A percentile compares a stretch with the other conserved stretches of the same genome.
Conservation (phyloP, 176 grass and related monocot species). For the Eragrostis nindensis region DNA sequence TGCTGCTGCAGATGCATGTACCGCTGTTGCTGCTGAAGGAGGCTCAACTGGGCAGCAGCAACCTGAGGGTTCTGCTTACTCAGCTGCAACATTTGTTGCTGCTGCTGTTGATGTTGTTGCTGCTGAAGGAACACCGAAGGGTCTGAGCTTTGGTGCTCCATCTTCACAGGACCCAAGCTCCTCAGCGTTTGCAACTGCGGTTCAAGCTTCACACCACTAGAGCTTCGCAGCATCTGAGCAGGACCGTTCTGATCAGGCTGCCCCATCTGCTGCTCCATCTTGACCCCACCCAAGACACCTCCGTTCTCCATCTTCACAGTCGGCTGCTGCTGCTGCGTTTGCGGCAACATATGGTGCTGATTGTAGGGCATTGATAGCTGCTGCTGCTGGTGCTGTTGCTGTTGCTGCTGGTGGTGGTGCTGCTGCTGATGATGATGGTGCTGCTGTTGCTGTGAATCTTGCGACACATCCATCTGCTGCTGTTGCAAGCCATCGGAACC, state of each 20-base stretch:
- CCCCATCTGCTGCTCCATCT: conserved; percentile 74
- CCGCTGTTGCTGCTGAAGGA: conserved; percentile 79
- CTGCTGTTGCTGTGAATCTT: conserved; percentile 54
- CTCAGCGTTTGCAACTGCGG: conserved; percentile 74
- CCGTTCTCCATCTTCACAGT: conserved; percentile 62
- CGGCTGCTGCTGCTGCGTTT: conserved; percentile 41
- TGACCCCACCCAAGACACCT: conserved; percentile 58
- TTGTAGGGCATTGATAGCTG: conserved; percentile 52
- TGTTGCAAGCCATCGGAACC: conserved; percentile 34
- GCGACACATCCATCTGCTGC: conserved; percentile 47
- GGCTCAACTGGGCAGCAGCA: conserved; percentile 66
- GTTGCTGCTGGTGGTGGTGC: conserved; percentile 13
- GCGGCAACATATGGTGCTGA: conserved; percentile 62
- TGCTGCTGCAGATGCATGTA: conserved; percentile 84
- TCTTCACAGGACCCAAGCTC: conserved; percentile 72
- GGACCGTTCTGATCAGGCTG: conserved; percentile 60
- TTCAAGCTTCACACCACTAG: conserved; percentile 58
- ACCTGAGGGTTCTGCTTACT: conserved; percentile 79
- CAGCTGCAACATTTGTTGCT: conserved; percentile 70
- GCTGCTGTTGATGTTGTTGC: conserved; percentile 45
- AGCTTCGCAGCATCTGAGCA: conserved; percentile 39
- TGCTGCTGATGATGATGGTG: conserved; percentile 23
- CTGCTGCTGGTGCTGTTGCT: conserved; percentile 47
- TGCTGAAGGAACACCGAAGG: conserved; percentile 53
- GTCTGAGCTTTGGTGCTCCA: conserved; percentile 69